These are phyloP conservation scores for Colletotrichum simmondsii DNA, from an alignment of 2,329 filamentous ascomycete genomes.

Conservation along the genomic window DNA sequence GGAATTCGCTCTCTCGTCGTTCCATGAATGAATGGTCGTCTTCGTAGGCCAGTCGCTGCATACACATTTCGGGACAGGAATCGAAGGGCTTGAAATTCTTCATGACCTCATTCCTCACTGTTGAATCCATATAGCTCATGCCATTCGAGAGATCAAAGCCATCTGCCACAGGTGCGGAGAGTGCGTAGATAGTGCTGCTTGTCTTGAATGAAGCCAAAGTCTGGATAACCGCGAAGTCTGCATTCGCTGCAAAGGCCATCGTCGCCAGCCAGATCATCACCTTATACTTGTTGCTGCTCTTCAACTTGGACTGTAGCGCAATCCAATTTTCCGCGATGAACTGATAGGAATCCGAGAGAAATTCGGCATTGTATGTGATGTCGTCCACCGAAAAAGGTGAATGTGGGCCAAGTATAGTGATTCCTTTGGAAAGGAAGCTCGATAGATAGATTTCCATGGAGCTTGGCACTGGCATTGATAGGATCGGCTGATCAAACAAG, in stretches of 20 bases:
- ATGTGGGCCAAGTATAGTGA: background rate
- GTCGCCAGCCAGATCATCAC: constrained; percentile 38
- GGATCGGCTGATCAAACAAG: background rate
- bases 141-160: background rate
- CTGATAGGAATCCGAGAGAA: background rate
- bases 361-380: constrained; percentile 2
- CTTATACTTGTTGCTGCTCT: constrained; percentile 3
- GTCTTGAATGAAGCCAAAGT: constrained; percentile 17
- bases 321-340: background rate
- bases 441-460: constrained; percentile 28
- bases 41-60: background rate
- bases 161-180: background rate
- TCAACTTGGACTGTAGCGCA: background rate
- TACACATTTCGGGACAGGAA: background rate
- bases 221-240: constrained; percentile 27
- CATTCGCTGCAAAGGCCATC: constrained; percentile 30
- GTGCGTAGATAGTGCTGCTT: background rate
- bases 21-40: background rate
- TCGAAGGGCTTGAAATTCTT: background rate
- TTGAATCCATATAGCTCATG: too few relatives aligned
- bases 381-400: background rate
- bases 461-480: constrained; percentile 18
- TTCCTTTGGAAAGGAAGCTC: background rate
- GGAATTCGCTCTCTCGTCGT: background rate
- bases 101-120: background rate